Evolutionary conservation across 73 alveolate species (phyloP), one percentile per base, ranked within the genome.

Genomic region (Effrenium voratum): DNA sequence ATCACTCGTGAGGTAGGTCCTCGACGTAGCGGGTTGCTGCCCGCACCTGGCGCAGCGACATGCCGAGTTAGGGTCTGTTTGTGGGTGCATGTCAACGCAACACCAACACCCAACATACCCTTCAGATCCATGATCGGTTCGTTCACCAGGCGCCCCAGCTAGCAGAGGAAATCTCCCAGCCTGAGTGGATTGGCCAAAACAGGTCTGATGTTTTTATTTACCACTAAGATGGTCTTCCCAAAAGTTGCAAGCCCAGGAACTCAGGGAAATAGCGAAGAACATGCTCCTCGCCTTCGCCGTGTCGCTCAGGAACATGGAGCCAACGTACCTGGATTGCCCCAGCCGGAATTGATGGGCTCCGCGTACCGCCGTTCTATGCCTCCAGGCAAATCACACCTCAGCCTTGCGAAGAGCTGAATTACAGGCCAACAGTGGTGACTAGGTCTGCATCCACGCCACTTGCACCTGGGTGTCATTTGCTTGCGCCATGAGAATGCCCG

Each of bases 241-340:
- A 12, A 55, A 15, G 68, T 55, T 5, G 75, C 82, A 34, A 1
- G 8, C 50, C 10, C 82, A 72, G 38, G 28, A 4, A 72, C 30
- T 8, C n/a, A n/a, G n/a, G n/a, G n/a, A n/a, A n/a, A n/a, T n/a
- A n/a, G n/a, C n/a, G n/a, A n/a, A n/a, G n/a, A n/a, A n/a, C n/a
- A n/a, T n/a, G n/a, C 28, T 24, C 36, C 49, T 5, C 59, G 59
- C 96, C 96, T 90, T 90, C 3, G 96, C 96, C 81, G 96, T 90
- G 86, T 90, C 96, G 52, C 96, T 90, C 75, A 90, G 86, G 75
- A 90, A 90, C 96, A 90, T 90, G 85, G 96, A 90, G 36, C 96
- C 96, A 43, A 90, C 96, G 96, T 90, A 90, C 96, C 96, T 87
- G 83, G 81, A 19, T 19, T 52, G 19, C 76, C 22, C 38, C 4